Conservation (phyloP, 257 asterid genomes). For the Leonotis leonurus region DNA sequence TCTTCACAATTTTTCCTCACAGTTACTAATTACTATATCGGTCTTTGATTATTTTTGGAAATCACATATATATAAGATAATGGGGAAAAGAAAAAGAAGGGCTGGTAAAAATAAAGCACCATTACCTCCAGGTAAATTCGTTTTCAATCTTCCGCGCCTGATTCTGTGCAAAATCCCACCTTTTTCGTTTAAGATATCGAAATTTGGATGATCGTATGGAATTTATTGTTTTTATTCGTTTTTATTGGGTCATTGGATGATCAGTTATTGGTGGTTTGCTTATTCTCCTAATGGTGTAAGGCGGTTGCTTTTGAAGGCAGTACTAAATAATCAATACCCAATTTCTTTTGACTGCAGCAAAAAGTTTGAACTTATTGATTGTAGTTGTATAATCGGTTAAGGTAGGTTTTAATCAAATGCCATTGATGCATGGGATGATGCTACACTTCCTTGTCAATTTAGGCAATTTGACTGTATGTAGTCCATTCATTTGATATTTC, state of each 20-base stretch:
- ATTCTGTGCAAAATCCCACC: conserved; percentile 2
- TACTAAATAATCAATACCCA: conserved; percentile 5
- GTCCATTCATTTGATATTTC: neutral
- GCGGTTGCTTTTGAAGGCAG: conserved; percentile 11
- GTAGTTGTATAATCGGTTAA: too few species aligned
- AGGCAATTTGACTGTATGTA: neutral
- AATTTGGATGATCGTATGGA: conserved; percentile 14
- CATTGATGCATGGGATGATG: conserved; percentile 13
- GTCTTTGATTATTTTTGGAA: neutral
- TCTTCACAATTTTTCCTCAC: too few species aligned
- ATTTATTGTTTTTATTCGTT: neutral
- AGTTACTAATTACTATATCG: conserved; percentile 13
- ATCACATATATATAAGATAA: conserved; percentile 11
- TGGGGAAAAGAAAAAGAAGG: conserved; percentile 52
- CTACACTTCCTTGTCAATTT: neutral
- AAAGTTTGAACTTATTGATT: neutral
- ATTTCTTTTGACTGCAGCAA: neutral
- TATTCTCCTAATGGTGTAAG: conserved; percentile 23
- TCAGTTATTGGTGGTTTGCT: neutral
- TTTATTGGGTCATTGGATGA: conserved; percentile 14
- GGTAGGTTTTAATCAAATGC: too few species aligned
- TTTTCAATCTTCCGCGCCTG: neutral
- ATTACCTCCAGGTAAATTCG: conserved; percentile 36
- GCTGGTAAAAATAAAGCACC: conserved; percentile 28
- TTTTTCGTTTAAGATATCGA: neutral